Evolutionary conservation across 768 basidiomycete species (phyloP).

Genomic region (Pulveroboletus sp.): DNA sequence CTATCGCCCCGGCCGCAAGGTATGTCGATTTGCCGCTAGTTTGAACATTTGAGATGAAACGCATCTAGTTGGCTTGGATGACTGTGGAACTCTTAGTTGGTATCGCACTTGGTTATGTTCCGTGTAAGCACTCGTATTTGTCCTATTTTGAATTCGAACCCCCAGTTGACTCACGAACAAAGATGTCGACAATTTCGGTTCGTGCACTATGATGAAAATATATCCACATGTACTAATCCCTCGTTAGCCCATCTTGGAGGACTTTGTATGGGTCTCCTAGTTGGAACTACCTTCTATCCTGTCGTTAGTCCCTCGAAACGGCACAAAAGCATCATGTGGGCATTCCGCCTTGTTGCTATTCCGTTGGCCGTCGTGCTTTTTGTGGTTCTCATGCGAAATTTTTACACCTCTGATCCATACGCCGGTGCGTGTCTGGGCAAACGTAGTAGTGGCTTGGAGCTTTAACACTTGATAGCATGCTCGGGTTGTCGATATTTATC

Average conservation of each 20-base stretch:
- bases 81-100: slow-evolving; percentile 83
- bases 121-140: slow-evolving; percentile 47
- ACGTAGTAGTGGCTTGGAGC: neutral
- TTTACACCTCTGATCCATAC: slow-evolving; percentile 84
- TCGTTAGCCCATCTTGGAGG: slow-evolving; percentile 80
- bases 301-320: slow-evolving; percentile 77
- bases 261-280: slow-evolving; percentile 77
- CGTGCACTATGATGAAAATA: slow-evolving; percentile 15
- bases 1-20: slow-evolving; percentile 76
- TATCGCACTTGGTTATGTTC: slow-evolving; percentile 77
- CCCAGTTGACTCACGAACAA: slow-evolving; percentile 16
- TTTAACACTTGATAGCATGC: slow-evolving; percentile 50
- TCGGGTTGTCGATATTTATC: slow-evolving; percentile 86
- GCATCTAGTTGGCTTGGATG: slow-evolving; percentile 69
- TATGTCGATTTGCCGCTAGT: slow-evolving; percentile 24
- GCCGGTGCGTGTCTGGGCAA: slow-evolving; percentile 47
- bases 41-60: neutral
- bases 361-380: slow-evolving; percentile 76
- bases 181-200: slow-evolving; percentile 90
- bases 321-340: slow-evolving; percentile 70
- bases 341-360: slow-evolving; percentile 65
- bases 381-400: slow-evolving; percentile 79
- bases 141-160: neutral
- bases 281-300: slow-evolving; percentile 82
- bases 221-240: neutral